Base-by-base conservation (phyloP, 208 protist species). In the Acanthamoeba royreba region DNA sequence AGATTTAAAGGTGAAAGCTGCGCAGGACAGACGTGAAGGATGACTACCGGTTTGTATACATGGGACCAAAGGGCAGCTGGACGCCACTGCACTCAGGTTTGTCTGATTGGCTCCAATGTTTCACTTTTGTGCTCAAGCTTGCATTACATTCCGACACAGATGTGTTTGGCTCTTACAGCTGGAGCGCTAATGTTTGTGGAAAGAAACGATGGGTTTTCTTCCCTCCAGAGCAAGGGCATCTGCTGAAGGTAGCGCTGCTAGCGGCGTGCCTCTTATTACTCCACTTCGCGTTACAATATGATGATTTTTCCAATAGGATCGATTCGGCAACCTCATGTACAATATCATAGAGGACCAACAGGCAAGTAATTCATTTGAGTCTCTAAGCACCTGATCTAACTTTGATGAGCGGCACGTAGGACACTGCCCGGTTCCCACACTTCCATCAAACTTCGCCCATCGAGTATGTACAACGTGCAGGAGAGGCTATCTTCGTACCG, bases 271-370 rank as follows among this genome's bases (percentile, higher is more conserved):
- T 15, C 40, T 35, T 8, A 15, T 8, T 38, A 11, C 8, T 11
- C 31, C 33, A 17, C n/a, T 42, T 46, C 45, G n/a, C 13, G n/a
- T 28, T n/a, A n/a, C n/a, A n/a, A n/a, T n/a, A n/a, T n/a, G n/a
- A n/a, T n/a, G n/a, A n/a, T n/a, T n/a, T n/a, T n/a, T n/a, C n/a
- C n/a, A n/a, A 8, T 17, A 86, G 77, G 85, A 91, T 35, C 58
- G 69, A 40, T 91, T 91, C 31, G 85, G 85, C 31, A 91, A 91
- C 55, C 85, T 91, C 25, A 91, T 91, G 85, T 91, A 91, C 55
- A 40, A 91, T 40, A 47, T 91, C 22, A n/a, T 43, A 17, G 53
- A 91, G 31, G 85, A 91, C 31, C 49, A 69, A 1, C 11, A 91
- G 22, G 63, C 42, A 43, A 4, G 1, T 8, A 8, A 31, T n/a